phyloP scores from a whole-genome alignment of 179 eudicot genomes.

The Sideroxylon spinosum region DNA sequence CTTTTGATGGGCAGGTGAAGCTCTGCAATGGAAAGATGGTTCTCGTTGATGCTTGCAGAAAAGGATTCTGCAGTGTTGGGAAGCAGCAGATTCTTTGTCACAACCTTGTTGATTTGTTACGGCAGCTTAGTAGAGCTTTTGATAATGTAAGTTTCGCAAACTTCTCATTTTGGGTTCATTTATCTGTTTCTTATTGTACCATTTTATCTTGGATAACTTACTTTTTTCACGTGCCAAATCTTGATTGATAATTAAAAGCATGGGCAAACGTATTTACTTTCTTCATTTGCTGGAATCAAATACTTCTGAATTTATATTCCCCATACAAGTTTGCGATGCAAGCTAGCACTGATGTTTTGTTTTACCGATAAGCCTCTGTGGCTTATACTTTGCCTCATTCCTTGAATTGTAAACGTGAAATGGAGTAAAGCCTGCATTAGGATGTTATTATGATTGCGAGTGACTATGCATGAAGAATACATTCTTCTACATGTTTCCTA shows the following conservation, averaged over 20 bases:
- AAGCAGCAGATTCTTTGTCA: slow-evolving; percentile 85
- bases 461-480: neutral
- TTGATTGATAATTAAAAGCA: neutral
- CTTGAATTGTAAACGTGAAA: neutral
- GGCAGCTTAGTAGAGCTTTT: slow-evolving; percentile 90
- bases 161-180: slow-evolving; percentile 2
- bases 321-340: neutral
- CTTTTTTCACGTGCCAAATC: neutral
- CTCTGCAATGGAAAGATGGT: slow-evolving; percentile 89
- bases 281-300: neutral
- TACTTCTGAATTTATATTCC: neutral
- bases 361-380: neutral
- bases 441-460: neutral
- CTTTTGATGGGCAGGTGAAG: slow-evolving; percentile 57
- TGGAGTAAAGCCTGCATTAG: neutral
- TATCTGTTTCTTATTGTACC: neutral
- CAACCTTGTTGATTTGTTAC: slow-evolving; percentile 86
- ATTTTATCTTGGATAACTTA: neutral
- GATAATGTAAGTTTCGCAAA: slow-evolving; percentile 61
- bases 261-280: neutral
- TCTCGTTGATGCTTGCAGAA: slow-evolving; percentile 72
- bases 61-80: slow-evolving; percentile 75
- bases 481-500: neutral
- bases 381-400: slow-evolving; percentile 4
- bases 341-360: neutral